Base-by-base conservation (phyloP, 208 protist species). In the Acanthamoeba royreba region DNA sequence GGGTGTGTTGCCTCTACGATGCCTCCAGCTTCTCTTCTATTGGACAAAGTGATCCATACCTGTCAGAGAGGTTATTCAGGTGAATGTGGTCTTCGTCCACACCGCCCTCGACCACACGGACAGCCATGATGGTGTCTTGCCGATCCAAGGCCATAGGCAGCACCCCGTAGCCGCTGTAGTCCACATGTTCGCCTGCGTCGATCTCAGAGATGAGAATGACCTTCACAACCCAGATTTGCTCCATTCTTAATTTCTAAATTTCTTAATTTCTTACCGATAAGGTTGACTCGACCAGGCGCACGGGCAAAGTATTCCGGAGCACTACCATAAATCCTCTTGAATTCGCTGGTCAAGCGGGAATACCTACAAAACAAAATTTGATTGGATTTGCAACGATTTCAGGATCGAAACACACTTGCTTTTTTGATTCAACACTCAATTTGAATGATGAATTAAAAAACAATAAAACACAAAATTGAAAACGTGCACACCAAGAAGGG, bases 101-200 rank as follows among this genome's bases (percentile, higher is more conserved):
- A 28, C 17, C 15, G 17, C 69, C 72, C 33, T 74, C 72, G 0
- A 47, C 49, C 19, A 74, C 47, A 19, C 19, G 25, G 28, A 89
- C 74, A 35, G 92, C 92, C 42, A 94, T 47, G 49, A 94, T 88
- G 74, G 63, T 89, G 74, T 94, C 88, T 22, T 89, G 81, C 25
- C 61, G 42, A 9, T 94, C 79, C 53, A 90, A 31, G 25, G 79
- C 92, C 92, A 94, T 94, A 38, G 92, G 92, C 79, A 96, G 79
- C 53, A 96, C 95, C 43, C 85, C 79, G 47, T 95, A 96, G 43
- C 95, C 95, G 79, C 89, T 92, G 72, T 96, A 96, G 43, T 96
- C 95, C n/a, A 96, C 92, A 66, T 96, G 95, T 74, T 96, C 95
- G 92, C 95, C 95, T 92, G 52, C 3, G 5, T 45, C 13, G 38